phyloP scores from a whole-genome alignment of 2,329 filamentous ascomycete species.

The Alternaria atra region DNA sequence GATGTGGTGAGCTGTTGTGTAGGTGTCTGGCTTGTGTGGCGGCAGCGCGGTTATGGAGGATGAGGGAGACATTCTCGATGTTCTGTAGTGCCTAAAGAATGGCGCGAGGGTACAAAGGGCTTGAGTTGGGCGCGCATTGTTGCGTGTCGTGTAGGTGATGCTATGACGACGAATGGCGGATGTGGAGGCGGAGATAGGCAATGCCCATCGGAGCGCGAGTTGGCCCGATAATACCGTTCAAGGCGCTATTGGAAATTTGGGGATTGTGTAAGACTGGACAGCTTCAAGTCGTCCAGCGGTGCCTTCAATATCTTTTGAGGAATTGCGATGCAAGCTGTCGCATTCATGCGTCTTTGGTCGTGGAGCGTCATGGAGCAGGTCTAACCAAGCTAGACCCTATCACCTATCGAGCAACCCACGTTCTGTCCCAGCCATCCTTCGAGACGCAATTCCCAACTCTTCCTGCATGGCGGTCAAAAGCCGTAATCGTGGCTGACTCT shows the following conservation, averaged over 20 bases:
- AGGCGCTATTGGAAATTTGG: neutral
- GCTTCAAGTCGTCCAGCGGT: neutral
- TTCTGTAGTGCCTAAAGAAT: constrained; percentile 25
- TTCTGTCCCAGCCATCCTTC: neutral
- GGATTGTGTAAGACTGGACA: neutral
- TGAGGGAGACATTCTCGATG: constrained; percentile 26
- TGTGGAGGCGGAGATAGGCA: constrained; percentile 23
- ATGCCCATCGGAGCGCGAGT: constrained; percentile 4
- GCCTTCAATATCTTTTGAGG: neutral
- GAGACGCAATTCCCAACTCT: neutral
- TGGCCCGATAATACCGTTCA: constrained; percentile 3
- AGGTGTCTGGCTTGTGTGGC: constrained; percentile 29
- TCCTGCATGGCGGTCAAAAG: neutral
- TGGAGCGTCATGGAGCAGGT: neutral
- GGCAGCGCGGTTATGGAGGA: constrained; percentile 25
- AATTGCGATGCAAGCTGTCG: neutral
- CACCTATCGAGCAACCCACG: constrained; percentile 25
- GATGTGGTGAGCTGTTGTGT: constrained; percentile 53
- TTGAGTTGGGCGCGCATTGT: constrained; percentile 12
- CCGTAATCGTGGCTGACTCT: neutral
- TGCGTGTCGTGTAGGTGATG: constrained; percentile 15
- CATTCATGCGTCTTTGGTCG: neutral
- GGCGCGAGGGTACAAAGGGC: neutral
- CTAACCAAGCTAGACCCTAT: neutral
- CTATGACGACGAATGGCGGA: constrained; percentile 14